Evolutionary conservation across 2,329 filamentous ascomycete genomes (phyloP).

Genomic region (Colletotrichum limetticola): DNA sequence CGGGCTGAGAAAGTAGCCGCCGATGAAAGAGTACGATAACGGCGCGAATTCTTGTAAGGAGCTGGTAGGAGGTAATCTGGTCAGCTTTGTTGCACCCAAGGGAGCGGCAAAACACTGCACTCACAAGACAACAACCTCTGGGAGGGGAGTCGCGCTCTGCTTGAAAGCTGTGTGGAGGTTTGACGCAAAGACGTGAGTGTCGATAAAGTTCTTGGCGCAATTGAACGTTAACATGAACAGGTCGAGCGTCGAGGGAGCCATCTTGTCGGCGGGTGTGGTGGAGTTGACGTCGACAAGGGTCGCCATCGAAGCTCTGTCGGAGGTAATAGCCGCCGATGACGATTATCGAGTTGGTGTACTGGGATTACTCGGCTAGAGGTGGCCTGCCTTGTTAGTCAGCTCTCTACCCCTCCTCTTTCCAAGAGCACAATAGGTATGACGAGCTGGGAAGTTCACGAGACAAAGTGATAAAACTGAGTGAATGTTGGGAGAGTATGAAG

Average conservation of each 20-base stretch:
- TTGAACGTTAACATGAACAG: conserved; percentile 91
- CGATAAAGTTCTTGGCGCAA: conserved; percentile 78
- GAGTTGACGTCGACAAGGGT: conserved; percentile 31
- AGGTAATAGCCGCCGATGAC: conserved; percentile 30
- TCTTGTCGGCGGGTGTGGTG: conserved; percentile 37
- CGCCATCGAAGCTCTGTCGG: conserved; percentile 19
- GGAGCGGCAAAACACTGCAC: conserved; percentile 39
- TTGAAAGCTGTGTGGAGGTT: conserved; percentile 73
- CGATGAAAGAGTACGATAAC: conserved; percentile 85
- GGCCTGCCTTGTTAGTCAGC: conserved; percentile 5
- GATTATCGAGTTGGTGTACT: neutral
- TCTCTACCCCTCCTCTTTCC: neutral
- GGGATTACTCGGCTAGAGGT: neutral
- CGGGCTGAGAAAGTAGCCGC: conserved; percentile 79
- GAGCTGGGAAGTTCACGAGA: neutral
- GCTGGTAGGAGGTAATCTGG: conserved; percentile 47
- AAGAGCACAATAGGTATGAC: neutral
- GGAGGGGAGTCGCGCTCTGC: conserved; percentile 57
- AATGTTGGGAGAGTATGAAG: neutral
- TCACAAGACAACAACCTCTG: conserved; percentile 68
- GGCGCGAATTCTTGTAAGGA: conserved; percentile 94
- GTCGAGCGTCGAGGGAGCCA: conserved; percentile 65
- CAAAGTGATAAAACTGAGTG: neutral
- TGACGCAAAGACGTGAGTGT: conserved; percentile 75
- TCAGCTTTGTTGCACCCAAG: conserved; percentile 15